These are phyloP conservation scores for Termitomyces sp. DNA, from an alignment of 768 basidiomycete genomes.

Conservation along the genomic window DNA sequence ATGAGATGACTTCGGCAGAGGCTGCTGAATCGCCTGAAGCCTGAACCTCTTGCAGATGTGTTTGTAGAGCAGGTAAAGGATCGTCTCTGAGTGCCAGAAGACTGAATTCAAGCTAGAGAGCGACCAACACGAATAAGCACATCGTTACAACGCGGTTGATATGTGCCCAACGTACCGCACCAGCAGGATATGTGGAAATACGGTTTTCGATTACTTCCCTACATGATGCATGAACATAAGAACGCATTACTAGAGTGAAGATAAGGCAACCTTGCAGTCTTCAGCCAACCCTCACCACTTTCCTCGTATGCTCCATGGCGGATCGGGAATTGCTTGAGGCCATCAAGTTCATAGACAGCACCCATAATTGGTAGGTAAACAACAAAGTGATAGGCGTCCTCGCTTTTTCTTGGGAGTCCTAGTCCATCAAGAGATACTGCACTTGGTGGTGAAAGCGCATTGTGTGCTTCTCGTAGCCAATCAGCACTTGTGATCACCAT, in stretches of 20 bases:
- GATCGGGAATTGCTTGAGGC: conserved; percentile 74
- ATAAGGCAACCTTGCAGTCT: conserved; percentile 58
- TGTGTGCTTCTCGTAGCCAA: conserved; percentile 83
- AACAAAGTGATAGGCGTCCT: conserved; percentile 96
- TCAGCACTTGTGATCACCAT: conserved; percentile 76
- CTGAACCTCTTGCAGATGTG: conserved; percentile 47
- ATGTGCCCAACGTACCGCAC: conserved; percentile 55
- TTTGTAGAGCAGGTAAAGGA: conserved; percentile 63
- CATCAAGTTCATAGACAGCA: conserved; percentile 89
- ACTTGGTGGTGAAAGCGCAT: conserved; percentile 86
- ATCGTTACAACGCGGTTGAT: background rate
- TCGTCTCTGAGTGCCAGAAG: conserved; percentile 83
- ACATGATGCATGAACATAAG: conserved; percentile 21
- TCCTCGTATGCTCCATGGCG: conserved; percentile 72
- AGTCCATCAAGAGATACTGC: conserved; percentile 86
- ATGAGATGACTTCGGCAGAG: conserved; percentile 48
- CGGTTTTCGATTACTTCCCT: conserved; percentile 83
- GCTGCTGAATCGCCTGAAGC: conserved; percentile 32
- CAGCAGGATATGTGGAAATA: conserved; percentile 86
- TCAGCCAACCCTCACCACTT: conserved; percentile 76
- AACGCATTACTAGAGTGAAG: conserved; percentile 12
- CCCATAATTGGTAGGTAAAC: conserved; percentile 87
- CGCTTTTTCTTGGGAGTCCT: conserved; percentile 53
- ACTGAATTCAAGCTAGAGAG: conserved; percentile 78
- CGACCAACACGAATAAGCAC: conserved; percentile 5